These are phyloP conservation scores for Coniosporium tulheliwenetii DNA, from an alignment of 2,329 filamentous ascomycete species.

Conservation along the genomic window DNA sequence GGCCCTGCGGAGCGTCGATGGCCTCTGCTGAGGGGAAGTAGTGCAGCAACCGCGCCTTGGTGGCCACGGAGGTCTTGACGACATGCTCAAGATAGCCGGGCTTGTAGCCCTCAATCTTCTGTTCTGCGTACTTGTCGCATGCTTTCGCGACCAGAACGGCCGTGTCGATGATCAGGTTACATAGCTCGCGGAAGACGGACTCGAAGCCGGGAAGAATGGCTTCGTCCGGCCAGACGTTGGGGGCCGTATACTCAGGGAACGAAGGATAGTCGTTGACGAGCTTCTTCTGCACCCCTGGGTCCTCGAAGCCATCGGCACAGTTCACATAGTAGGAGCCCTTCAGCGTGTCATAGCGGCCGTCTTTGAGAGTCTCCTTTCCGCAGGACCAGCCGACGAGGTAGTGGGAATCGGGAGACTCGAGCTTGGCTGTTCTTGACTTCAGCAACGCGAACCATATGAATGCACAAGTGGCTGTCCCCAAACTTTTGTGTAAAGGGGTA, in stretches of 20 bases:
- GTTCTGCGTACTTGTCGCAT: slow-evolving; percentile 71
- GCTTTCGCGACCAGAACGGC: slow-evolving; percentile 79
- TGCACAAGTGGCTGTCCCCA: neutral
- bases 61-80: slow-evolving; percentile 70
- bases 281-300: slow-evolving; percentile 37
- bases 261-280: slow-evolving; percentile 38
- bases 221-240: slow-evolving; percentile 74
- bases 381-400: slow-evolving; percentile 61
- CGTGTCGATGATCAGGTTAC: slow-evolving; percentile 72
- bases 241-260: slow-evolving; percentile 77
- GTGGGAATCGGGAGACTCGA: slow-evolving; percentile 36
- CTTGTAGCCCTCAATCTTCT: slow-evolving; percentile 64
- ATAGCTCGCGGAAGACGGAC: slow-evolving; percentile 57
- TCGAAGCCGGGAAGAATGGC: slow-evolving; percentile 60
- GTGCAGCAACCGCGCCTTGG: slow-evolving; percentile 81
- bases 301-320: slow-evolving; percentile 50
- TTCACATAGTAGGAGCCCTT: slow-evolving; percentile 80
- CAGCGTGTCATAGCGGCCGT: slow-evolving; percentile 61
- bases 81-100: slow-evolving; percentile 71
- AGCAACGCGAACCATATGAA: too few species aligned
- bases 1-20: slow-evolving; percentile 11
- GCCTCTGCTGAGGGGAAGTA: slow-evolving; percentile 45
- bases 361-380: slow-evolving; percentile 67
- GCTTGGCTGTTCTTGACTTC: slow-evolving; percentile 15
- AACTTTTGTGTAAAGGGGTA: neutral